Base-by-base conservation (phyloP, 2,329 filamentous ascomycete species). In the Acrocalymma vagum region DNA sequence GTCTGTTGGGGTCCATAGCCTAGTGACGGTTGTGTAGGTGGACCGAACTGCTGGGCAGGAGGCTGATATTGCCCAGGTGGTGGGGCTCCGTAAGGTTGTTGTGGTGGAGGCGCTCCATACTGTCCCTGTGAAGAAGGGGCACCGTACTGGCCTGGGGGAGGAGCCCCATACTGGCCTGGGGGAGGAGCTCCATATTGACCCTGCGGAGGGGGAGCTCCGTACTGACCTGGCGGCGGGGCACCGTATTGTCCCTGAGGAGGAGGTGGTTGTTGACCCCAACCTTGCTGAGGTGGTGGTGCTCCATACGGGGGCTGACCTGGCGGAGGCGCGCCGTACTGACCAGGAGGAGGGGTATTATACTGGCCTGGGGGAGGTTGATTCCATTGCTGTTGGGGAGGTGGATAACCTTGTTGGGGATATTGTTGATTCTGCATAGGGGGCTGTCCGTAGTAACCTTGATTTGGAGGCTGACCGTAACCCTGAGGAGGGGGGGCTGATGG, bases 1-100 rank as follows among this genome's bases (percentile, higher is more conserved):
- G 58, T 59, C 59, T 88, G 87, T 9, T 83, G 82, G 0, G 86
- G 79, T 3, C 84, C 83, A 60, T 96, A 96, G 23, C 92, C 92
- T 0, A 80, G 71, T 0, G 88, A 88, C 13, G 9, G 86, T 47
- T 72, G 62, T 44, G 55, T 59, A 23, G 65, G 65, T 33, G 65
- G 74, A 3, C 74, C 74, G 18, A 50, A 62, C 20, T 50, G 58
- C 25, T 49, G 45, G 9, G 53, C 67, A 14, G 55, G 52, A 9
- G 51, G 64, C 14, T 45, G 38, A 17, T 39, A 50, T 9, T 50
- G 47, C 9, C 45, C 45, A 6, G 33, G 44, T 8, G 49, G 42
- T 14, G 71, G 71, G 3, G 66, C 66, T 30, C 71, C 71, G 42
- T 75, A 72, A 24, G 58, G 50, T 10, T 54, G 60, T 29, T 61